Percentiles rank a stretch among this genome's conserved stretches.
These are phyloP conservation scores for Schizochytrium sp. DNA, from an alignment of 108 stramenopile species.

Conservation along the genomic window DNA sequence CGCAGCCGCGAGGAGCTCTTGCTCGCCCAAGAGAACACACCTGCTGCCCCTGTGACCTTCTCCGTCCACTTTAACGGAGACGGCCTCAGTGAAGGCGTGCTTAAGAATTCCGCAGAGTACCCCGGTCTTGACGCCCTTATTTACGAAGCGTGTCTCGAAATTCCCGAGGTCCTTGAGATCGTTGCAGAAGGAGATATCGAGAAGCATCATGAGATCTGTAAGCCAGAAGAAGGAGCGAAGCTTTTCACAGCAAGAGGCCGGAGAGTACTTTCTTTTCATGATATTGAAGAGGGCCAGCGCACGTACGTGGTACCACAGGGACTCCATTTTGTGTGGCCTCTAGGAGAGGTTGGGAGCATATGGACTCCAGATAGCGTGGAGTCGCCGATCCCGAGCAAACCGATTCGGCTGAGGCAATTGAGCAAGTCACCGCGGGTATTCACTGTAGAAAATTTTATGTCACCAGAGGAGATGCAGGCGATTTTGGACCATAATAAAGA, in stretches of 20 bases:
- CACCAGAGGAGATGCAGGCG: constrained; percentile 68
- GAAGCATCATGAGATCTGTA: not conserved
- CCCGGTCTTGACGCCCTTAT: constrained; percentile 18
- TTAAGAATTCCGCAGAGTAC: not conserved
- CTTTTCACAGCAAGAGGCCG: constrained; percentile 17
- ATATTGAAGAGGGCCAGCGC: not conserved
- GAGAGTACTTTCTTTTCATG: not conserved
- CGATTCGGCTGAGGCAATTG: constrained; percentile 6
- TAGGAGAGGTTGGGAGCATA: constrained; percentile 68
- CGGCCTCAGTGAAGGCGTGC: constrained; percentile 33
- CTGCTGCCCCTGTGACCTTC: not conserved
- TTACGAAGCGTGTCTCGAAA: not conserved
- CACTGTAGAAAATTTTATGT: constrained; percentile 74
- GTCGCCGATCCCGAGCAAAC: constrained; percentile 5
- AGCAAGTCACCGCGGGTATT: constrained; percentile 65
- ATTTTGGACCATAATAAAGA: constrained; percentile 65
- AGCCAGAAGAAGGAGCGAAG: not conserved
- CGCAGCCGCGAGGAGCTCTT: not conserved
- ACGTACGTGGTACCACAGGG: constrained; percentile 62
- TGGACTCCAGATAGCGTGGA: constrained; percentile 22
- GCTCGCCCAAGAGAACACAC: not conserved
- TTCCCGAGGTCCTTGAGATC: not conserved
- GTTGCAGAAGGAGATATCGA: not conserved
- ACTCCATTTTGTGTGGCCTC: constrained; percentile 76
- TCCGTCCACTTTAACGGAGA: constrained; percentile 57